Evolutionary conservation across 345 rosid species (phyloP).

Genomic region (Euclidium syriacum): DNA sequence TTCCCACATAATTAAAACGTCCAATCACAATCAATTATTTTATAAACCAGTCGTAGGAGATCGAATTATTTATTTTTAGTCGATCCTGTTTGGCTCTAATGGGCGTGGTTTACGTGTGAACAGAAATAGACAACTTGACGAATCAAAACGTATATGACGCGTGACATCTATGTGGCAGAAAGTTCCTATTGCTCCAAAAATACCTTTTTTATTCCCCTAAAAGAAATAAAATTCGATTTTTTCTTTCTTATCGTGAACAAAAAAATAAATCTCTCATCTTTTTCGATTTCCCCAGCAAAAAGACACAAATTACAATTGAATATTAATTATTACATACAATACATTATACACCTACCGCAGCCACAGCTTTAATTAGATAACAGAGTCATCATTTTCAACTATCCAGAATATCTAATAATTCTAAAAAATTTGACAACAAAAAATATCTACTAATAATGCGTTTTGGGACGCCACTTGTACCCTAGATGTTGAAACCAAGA

Average conservation of each 20-base stretch:
- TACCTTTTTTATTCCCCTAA: not conserved
- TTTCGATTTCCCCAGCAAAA: not conserved
- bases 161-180: slow-evolving; percentile 16
- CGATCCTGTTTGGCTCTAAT: not conserved
- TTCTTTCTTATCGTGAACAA: not conserved
- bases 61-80: not conserved
- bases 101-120: slow-evolving; percentile 28
- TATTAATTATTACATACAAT: not conserved
- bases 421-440: not conserved
- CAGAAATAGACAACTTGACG: slow-evolving; percentile 14
- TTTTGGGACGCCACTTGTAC: slow-evolving; percentile 20
- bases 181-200: not conserved
- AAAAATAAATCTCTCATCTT: not conserved
- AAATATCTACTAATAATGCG: slow-evolving; percentile 5
- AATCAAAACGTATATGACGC: slow-evolving; percentile 21
- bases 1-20: not conserved
- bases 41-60: not conserved
- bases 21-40: not conserved
- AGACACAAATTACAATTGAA: not conserved
- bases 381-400: slow-evolving; percentile 5
- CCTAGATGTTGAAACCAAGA: slow-evolving; percentile 19
- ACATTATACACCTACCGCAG: slow-evolving; percentile 1
- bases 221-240: not conserved
- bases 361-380: not conserved
- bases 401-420: not conserved